A percentile compares a stretch with the other conserved stretches of the same genome.
Evolutionary conservation across 2,329 filamentous ascomycete genomes (phyloP).

Genomic region (Neopestalotiopsis sp.): DNA sequence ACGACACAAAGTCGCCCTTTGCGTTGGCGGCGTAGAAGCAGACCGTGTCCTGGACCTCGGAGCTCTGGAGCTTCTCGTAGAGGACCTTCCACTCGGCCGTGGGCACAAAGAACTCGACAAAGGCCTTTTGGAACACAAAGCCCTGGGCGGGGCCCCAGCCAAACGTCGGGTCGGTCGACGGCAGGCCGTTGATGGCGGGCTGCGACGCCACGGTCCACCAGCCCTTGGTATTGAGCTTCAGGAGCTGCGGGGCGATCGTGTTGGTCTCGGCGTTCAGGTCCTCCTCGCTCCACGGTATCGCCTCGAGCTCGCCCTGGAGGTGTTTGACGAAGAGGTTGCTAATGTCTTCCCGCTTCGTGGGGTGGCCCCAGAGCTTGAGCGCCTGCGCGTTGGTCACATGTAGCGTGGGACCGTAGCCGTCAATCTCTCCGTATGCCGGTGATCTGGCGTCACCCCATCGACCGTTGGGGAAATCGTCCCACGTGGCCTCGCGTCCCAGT

Average conservation of each 20-base stretch:
- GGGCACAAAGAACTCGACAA: slow-evolving; percentile 94
- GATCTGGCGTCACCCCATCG: slow-evolving; percentile 93
- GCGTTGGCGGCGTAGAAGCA: slow-evolving; percentile 89
- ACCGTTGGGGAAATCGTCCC: slow-evolving; percentile 98
- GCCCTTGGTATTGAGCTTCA: slow-evolving; percentile 77
- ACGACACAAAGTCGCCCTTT: slow-evolving; percentile 77
- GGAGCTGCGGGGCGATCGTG: slow-evolving; percentile 77
- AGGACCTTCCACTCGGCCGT: slow-evolving; percentile 73
- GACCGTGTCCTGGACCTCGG: slow-evolving; percentile 68
- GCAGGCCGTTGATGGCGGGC: slow-evolving; percentile 86
- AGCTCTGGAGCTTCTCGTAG: slow-evolving; percentile 62
- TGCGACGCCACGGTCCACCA: slow-evolving; percentile 98
- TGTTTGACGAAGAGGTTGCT: slow-evolving; percentile 81
- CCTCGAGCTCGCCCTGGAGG: slow-evolving; percentile 76
- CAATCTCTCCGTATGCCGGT: slow-evolving; percentile 93
- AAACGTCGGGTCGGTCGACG: slow-evolving; percentile 77
- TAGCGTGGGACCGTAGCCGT: slow-evolving; percentile 96
- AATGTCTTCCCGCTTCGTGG: slow-evolving; percentile 73
- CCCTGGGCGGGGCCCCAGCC: slow-evolving; percentile 93
- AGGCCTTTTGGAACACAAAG: slow-evolving; percentile 97
- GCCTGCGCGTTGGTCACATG: slow-evolving; percentile 89
- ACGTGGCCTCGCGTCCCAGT: slow-evolving; percentile 91
- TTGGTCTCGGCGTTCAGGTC: slow-evolving; percentile 82
- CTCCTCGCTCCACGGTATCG: slow-evolving; percentile 94
- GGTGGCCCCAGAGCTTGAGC: slow-evolving; percentile 83